Evolutionary conservation across 306 rosid species (phyloP).

Genomic region (Sicyos baderoa): DNA sequence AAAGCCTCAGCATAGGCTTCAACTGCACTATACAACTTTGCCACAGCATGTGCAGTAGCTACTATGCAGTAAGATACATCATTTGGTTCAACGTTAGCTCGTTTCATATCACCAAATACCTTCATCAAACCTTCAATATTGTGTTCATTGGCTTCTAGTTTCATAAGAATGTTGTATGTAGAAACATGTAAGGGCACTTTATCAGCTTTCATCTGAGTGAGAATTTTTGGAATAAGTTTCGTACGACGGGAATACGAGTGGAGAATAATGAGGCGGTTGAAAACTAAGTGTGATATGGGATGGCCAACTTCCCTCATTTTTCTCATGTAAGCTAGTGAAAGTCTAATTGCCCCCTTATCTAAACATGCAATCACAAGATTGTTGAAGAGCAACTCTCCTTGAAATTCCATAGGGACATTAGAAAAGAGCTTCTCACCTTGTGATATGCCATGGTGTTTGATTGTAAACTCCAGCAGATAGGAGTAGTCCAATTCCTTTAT

Average conservation of each 20-base stretch:
- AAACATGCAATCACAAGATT: conserved; percentile 75
- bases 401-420: conserved; percentile 58
- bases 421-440: conserved; percentile 73
- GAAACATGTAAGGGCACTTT: conserved; percentile 72
- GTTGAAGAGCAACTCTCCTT: conserved; percentile 78
- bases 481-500: conserved; percentile 77
- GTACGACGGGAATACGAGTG: conserved; percentile 48
- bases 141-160: conserved; percentile 78
- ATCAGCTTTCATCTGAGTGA: conserved; percentile 78
- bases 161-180: conserved; percentile 87
- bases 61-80: conserved; percentile 79
- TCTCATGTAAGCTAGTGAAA: conserved; percentile 79
- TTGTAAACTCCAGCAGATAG: conserved; percentile 66
- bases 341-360: conserved; percentile 69
- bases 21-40: conserved; percentile 51
- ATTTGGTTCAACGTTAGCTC: conserved; percentile 57
- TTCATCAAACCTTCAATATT: conserved; percentile 53
- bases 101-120: conserved; percentile 54
- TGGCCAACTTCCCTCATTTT: conserved; percentile 73
- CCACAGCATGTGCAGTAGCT: conserved; percentile 75
- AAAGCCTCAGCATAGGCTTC: conserved; percentile 66
- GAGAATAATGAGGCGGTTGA: conserved; percentile 73
- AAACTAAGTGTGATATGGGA: conserved; percentile 76
- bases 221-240: conserved; percentile 56
- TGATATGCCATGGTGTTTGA: conserved; percentile 65